Base-by-base conservation (phyloP, 352 stramenopile species). In the Phytophthora foliorum region DNA sequence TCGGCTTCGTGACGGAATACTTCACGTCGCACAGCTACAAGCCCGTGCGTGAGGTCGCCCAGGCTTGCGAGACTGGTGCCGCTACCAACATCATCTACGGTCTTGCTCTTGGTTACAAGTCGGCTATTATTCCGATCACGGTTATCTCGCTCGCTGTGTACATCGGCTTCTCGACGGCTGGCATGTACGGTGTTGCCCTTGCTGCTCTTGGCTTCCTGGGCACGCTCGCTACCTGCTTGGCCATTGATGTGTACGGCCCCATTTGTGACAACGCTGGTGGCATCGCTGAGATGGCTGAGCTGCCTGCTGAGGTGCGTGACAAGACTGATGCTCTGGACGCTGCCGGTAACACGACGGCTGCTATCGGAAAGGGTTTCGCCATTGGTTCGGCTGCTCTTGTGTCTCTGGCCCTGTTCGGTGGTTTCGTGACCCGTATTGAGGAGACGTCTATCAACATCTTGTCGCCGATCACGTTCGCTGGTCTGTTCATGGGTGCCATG, bases 61-160 rank as follows among this genome's bases (percentile, higher is more conserved):
- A 99, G 72, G 93, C 94, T 63, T 99, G 97, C 75, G 98, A 99
- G 84, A 99, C 97, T 75, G 98, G 98, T 72, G 94, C 97, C 53
- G 98, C 98, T 48, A 99, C 98, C 59, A 99, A 99, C 88, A 99
- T 99, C 87, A 99, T 99, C 78, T 99, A 99, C 79, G 98, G 98
- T 79, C 97, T 99, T 82, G 97, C 97, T 46, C 92, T 99, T 62
- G 98, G 98, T 67, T 99, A 99, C 94, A 99, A 99, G 84, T 99
- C 97, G 77, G 96, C 95, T 51, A 99, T 99, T 65, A 98, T 99
- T 66, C 98, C 98, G 56, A 98, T 99, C 62, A 94, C 99, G 60
- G 91, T 99, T 44, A 97, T 99, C 56, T 95, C 97, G n/a, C 65
- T 98, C 63, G 97, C 98, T 61, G 93, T 99, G 67, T 99, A 99